Base-by-base conservation (phyloP, 2,329 filamentous ascomycete species). In the Colletotrichum gloeosporioides region DNA sequence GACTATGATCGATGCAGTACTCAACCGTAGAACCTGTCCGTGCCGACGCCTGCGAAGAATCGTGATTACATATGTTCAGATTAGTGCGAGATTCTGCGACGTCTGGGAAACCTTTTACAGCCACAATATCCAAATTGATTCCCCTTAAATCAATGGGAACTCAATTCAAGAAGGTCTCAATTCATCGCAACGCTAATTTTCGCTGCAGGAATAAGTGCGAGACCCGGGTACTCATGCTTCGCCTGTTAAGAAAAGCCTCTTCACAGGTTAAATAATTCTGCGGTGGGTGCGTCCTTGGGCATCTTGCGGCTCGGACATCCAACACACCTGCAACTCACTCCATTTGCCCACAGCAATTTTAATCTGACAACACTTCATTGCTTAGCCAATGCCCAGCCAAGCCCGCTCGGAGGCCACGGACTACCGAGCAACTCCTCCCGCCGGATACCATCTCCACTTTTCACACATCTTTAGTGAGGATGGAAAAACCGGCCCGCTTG, bases 1-100 rank as follows among this genome's bases (percentile, higher is more conserved):
- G 16, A n/a, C 8, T n/a, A 3, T n/a, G 2, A 6, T 3, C 4
- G 36, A 9, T 6, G 1, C 16, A n/a, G 16, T 1, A 2, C n/a
- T 44, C 4, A 18, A 44, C 8, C 16, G 39, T 6, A 18, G 3
- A 18, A 4, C 18, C 10, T 10, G 36, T 2, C 1, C 4, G 4
- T 4, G 36, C 16, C 36, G 5, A 10, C 9, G 36, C 16, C 9
- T n/a, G n/a, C n/a, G n/a, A n/a, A n/a, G n/a, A n/a, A n/a, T n/a
- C n/a, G n/a, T n/a, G n/a, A n/a, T n/a, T n/a, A n/a, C n/a, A n/a
- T n/a, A n/a, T n/a, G n/a, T n/a, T n/a, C n/a, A n/a, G n/a, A n/a
- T n/a, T 4, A 0, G 15, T 39, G 8, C 36, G 15, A 39, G 9
- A 8, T 18, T 5, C 1, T 18, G 16, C 8, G 8, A 2, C 16